phyloP scores from a whole-genome alignment of 2,329 filamentous ascomycete species.

The Akanthomyces dipterigenus region DNA sequence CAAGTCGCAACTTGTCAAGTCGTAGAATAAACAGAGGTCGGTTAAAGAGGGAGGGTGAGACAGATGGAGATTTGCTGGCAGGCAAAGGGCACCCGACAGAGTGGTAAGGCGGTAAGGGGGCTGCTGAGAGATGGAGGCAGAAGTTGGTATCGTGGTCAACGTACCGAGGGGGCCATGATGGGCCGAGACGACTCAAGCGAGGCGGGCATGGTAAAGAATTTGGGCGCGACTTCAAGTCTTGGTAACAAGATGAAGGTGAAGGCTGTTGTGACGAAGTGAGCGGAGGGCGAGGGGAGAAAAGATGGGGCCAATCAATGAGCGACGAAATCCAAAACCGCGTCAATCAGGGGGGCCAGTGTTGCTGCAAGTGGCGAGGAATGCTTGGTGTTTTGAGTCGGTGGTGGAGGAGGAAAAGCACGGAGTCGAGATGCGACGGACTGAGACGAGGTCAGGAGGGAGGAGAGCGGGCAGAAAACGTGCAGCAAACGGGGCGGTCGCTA shows the following conservation, averaged over 20 bases:
- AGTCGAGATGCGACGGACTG: background rate
- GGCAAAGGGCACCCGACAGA: background rate
- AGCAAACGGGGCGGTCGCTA: no score
- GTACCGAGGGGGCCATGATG: constrained; percentile 57
- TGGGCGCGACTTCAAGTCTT: background rate
- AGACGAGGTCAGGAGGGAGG: background rate
- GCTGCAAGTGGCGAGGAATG: background rate
- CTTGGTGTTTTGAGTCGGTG: background rate
- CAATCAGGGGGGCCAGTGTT: background rate
- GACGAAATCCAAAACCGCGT: constrained; percentile 4
- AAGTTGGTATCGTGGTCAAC: constrained; percentile 18
- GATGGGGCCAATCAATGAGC: background rate
- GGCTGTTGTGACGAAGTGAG: background rate
- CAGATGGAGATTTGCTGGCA: background rate
- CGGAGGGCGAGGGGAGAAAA: background rate
- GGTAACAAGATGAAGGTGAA: background rate
- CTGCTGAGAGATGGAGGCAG: constrained; percentile 8
- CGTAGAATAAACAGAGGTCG: background rate
- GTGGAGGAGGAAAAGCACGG: background rate
- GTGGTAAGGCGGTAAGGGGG: background rate
- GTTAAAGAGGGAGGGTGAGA: constrained; percentile 7
- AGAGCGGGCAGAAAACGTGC: no score
- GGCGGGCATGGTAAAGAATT: constrained; percentile 41
- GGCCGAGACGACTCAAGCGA: constrained; percentile 55
- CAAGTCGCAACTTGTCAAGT: background rate